Evolutionary conservation across 169 alveolate genomes (phyloP).

Genomic region (Eimeria acervulina): DNA sequence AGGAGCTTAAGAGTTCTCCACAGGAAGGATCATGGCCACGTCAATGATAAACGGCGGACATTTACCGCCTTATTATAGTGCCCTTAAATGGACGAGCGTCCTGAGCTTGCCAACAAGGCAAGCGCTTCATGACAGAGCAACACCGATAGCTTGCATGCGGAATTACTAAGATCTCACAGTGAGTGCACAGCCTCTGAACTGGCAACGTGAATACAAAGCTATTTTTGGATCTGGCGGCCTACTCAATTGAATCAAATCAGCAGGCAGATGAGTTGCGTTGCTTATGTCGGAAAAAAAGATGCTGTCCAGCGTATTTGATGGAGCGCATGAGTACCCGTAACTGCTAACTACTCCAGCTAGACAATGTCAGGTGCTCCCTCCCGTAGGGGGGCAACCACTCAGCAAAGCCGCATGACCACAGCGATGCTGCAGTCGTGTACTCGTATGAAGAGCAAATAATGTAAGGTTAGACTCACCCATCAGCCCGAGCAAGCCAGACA

Average conservation of each 20-base stretch:
- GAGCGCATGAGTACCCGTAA: background rate
- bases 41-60: background rate
- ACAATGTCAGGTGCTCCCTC: background rate
- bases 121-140: background rate
- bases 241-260: background rate
- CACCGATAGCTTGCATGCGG: background rate
- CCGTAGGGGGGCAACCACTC: background rate
- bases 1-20: background rate
- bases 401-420: background rate
- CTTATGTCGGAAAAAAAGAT: constrained; percentile 6
- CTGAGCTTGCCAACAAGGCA: background rate
- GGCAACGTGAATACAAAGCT: background rate
- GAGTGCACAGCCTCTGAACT: background rate
- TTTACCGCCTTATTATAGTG: no score
- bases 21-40: background rate
- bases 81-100: background rate
- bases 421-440: background rate
- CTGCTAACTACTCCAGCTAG: background rate
- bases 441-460: background rate
- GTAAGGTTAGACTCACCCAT: background rate
- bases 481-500: constrained; percentile 9
- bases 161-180: background rate
- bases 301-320: background rate
- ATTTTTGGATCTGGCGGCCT: background rate
- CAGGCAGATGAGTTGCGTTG: background rate